These are phyloP conservation scores for Coemansia sp. DNA, from an alignment of 192 early-diverging fungal genomes.

Conservation along the genomic window DNA sequence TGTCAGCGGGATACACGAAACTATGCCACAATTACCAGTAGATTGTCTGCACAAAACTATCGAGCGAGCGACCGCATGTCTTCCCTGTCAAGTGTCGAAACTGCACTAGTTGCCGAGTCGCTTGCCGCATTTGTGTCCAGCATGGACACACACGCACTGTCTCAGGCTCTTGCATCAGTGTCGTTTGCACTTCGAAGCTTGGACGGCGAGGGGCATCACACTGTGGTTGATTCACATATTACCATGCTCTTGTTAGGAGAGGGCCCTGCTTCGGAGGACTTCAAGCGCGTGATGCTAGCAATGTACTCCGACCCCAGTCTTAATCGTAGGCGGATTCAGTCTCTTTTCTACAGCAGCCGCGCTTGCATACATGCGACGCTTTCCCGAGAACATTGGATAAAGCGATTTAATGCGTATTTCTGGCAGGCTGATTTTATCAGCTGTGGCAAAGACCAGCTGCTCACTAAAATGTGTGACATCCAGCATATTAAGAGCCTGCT, in stretches of 20 bases:
- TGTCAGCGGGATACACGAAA: background rate
- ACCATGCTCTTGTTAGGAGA: background rate
- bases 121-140: slow-evolving; percentile 20
- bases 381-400: slow-evolving; percentile 26
- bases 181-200: slow-evolving; percentile 32
- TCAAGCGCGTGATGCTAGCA: slow-evolving; percentile 6
- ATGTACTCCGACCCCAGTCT: slow-evolving; percentile 14
- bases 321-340: slow-evolving; percentile 27
- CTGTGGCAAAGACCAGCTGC: slow-evolving; percentile 1
- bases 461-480: background rate
- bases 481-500: slow-evolving; percentile 10
- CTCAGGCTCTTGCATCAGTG: slow-evolving; percentile 18
- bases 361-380: slow-evolving; percentile 26
- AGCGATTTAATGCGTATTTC: slow-evolving; percentile 11
- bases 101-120: slow-evolving; percentile 15
- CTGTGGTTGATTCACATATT: background rate
- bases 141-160: background rate
- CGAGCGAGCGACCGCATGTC: background rate
- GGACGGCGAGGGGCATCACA: slow-evolving; percentile 5
- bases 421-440: background rate
- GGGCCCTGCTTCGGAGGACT: background rate
- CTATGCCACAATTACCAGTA: background rate
- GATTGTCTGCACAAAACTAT: background rate
- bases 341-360: slow-evolving; percentile 31
- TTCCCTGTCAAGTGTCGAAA: slow-evolving; percentile 14